Evolutionary conservation across 768 basidiomycete genomes (phyloP), one percentile per base, ranked within the genome.

Genomic region (Amanita rubescens): DNA sequence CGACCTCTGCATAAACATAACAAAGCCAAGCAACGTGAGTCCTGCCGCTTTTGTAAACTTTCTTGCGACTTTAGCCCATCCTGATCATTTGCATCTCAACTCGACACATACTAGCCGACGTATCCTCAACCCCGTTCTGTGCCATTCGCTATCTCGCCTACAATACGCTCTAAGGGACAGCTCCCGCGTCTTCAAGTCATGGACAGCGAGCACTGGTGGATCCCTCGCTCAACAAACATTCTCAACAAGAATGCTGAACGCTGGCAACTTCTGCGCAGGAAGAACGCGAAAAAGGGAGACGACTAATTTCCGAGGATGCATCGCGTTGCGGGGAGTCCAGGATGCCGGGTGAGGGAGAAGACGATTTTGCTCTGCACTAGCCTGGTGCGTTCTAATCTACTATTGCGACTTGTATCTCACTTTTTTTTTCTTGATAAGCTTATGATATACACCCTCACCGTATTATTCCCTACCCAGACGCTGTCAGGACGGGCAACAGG

Each of bases 151-250:
- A 7, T 9, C 14, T 17, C 27, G 3, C 17, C 27, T n/a, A 19
- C 5, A 20, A 2, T 22, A 17, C 25, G 42, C 30, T 37, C 30
- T 6, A 6, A 15, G 20, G 20, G 1, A 22, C 30, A 32, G 20
- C 25, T 5, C 38, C n/a, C n/a, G 51, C 5, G 6, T 9, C 39
- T 19, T 19, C 19, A 2, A 41, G 38, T 19, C 38, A 81, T 27
- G 81, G 81, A n/a, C n/a, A 19, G 79, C 81, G 0, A 70, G 77
- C 39, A 78, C n/a, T n/a, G n/a, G 80, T 59, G 77, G 84, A 3
- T 80, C 78, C 8, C 55, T 77, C 75, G 51, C 75, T 85, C 61
- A 87, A 89, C 67, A 74, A 52, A 92, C 90, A 68, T 88, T 90
- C 68, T 82, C 85, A 1, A 58, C 62, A 12, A 67, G 67, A 39